These are phyloP conservation scores for Schizosaccharomyces lindneri DNA, from an alignment of 805 yeast genomes.

Conservation along the genomic window DNA sequence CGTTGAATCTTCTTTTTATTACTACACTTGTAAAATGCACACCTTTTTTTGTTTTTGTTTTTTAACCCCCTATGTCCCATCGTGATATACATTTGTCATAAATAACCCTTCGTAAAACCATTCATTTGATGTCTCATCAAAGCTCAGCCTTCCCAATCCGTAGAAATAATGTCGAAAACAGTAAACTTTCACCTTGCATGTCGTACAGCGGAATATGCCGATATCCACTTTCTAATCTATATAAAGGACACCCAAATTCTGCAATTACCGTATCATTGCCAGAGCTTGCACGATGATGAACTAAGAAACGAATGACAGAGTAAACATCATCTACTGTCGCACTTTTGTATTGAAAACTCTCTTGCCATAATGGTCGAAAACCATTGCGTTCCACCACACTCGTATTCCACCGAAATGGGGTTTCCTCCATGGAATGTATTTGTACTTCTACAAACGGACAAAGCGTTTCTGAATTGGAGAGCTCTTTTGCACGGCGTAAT, in stretches of 20 bases:
- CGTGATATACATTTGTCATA: background rate
- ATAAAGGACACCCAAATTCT: conserved; percentile 31
- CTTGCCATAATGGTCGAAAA: conserved; percentile 1
- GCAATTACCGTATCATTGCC: conserved; percentile 24
- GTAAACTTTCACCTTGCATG: conserved; percentile 52
- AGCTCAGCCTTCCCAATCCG: background rate
- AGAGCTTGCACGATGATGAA: conserved; percentile 16
- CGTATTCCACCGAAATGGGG: background rate
- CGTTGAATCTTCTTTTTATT: background rate
- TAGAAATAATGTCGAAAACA: conserved; percentile 28
- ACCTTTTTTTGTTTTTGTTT: background rate
- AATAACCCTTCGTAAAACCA: background rate
- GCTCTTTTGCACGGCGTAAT: background rate
- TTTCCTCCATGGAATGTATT: background rate
- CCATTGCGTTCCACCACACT: conserved; percentile 2
- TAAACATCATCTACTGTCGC: conserved; percentile 70
- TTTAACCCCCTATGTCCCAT: background rate
- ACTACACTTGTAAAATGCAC: background rate
- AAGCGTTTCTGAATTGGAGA: background rate
- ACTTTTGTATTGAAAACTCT: conserved; percentile 16
- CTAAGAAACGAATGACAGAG: conserved; percentile 34
- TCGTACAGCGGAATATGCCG: conserved; percentile 61
- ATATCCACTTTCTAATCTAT: conserved; percentile 34
- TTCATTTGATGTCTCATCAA: background rate
- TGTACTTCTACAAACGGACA: background rate